Base-by-base conservation (phyloP, 108 stramenopile genomes). In the Pseudonitzschia pungens region DNA sequence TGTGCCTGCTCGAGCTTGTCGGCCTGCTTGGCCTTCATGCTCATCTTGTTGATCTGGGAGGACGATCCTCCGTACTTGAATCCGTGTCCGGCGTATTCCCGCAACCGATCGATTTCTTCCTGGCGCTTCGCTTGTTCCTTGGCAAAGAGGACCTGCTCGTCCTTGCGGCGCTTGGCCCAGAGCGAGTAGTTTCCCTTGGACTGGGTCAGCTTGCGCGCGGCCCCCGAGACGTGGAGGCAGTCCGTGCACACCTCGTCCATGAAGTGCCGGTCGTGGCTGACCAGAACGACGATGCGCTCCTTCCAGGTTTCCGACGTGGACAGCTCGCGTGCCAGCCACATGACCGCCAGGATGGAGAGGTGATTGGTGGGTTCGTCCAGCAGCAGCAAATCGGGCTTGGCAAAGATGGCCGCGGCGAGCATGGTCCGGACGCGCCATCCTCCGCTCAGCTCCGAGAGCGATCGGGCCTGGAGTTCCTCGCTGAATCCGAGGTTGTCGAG, bases 341-440 rank as follows among this genome's bases (percentile, higher is more conserved):
- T 77, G 63, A 96, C 78, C 64, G 86, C 94, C 68, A 86, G 82
- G 41, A 97, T 77, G 71, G 96, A 96, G 68, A 98, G 71, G 79
- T 98, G 97, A 80, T 97, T 72, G 27, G 71, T 72, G 28, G 63
- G 45, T 70, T 77, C 84, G 71, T 85, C 87, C 10, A 88, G 82
- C 18, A 97, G 71, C n/a, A 98, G 74, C 57, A 98, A 69, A 73
- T 97, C 96, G 9, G 75, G 76, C 76, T 87, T 84, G 14, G 77
- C 74, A 75, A 84, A 91, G 32, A 87, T 77, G 57, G 97, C 94
- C 36, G 81, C 77, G 33, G 94, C 94, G 28, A 96, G 69, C 32
- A 93, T 91, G 41, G 96, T 84, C 72, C 96, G 86, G 96, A 98
- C 96, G 45, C 96, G 81, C 97, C 96, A 97, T 16, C 97, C 97